Evolutionary conservation across 192 early-diverging fungal genomes (phyloP), one percentile per base, ranked within the genome.

Genomic region (Dissophora ornata): DNA sequence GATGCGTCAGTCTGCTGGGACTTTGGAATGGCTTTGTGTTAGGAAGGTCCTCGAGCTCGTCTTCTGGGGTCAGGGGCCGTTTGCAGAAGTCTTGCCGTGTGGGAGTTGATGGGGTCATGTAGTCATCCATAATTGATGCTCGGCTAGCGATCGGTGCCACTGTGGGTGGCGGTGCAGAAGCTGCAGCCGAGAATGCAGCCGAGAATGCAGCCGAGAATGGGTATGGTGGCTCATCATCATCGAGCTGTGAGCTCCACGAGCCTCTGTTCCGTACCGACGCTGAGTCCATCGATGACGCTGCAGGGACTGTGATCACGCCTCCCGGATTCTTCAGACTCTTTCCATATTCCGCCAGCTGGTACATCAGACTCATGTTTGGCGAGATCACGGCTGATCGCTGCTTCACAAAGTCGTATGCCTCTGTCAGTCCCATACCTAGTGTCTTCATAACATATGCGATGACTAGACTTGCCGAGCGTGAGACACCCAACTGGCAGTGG

Each of bases 401-500:
- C 54, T 80, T 80, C 19, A 80, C 79, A 57, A 71, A 70, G 68
- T 83, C 34, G 81, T 92, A 70, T 3, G 92, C 91, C 56, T 89
- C 70, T 10, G 84, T 82, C 0, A 81, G 58, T 13, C 77, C 64
- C 50, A 91, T 83, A 1, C 65, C 57, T 48, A 83, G 65, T 2
- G 61, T 74, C 36, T 85, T 75, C 92, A 94, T 93, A 30, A 93
- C 54, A 62, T 88, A 94, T 8, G 92, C 91, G 12, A 84, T 84
- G 5, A 88, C 81, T 21, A 91, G 69, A 4, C 90, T 82, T 25
- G 85, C 87, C 41, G 88, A 90, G 21, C 92, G 82, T 13, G 91
- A 92, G 45, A 91, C 86, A 6, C 92, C 92, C 5, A 92, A 67
- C 51, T 86, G 80, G 40, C 92, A 93, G 64, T 94, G 91, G 15